phyloP scores from a whole-genome alignment of 305 asterid species.

The Ajuga reptans region DNA sequence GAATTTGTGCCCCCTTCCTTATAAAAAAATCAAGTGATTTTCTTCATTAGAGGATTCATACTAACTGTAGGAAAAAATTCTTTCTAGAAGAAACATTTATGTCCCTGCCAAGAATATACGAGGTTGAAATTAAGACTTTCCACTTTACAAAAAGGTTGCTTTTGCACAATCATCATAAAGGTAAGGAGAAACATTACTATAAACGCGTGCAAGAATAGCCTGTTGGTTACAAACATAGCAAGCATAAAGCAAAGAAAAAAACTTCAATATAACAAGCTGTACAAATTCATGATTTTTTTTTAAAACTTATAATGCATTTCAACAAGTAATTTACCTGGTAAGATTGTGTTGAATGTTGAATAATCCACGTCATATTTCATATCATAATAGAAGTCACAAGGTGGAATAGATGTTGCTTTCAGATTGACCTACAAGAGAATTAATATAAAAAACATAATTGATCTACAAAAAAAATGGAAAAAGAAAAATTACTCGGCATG shows the following conservation, averaged over 20 bases:
- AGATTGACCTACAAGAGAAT: slow-evolving; percentile 29
- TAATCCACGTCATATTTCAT: slow-evolving; percentile 45
- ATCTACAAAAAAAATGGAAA: background rate
- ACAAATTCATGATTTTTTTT: background rate
- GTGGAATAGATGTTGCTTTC: slow-evolving; percentile 30
- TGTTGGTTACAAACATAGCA: background rate
- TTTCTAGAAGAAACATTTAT: background rate
- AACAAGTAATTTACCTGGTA: slow-evolving; percentile 23
- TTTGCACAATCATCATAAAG: background rate
- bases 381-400: slow-evolving; percentile 45
- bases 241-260: background rate
- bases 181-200: background rate
- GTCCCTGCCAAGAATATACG: background rate
- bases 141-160: background rate
- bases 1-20: background rate
- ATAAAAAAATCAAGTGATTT: background rate
- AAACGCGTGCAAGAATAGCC: background rate
- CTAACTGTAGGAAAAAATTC: background rate
- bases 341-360: slow-evolving; percentile 37
- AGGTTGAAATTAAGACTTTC: background rate
- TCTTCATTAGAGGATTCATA: background rate
- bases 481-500: background rate
- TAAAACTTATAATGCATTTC: too few species aligned
- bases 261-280: background rate
- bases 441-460: slow-evolving; percentile 18